Evolutionary conservation across 2,329 filamentous ascomycete species (phyloP), one percentile per base, ranked within the genome.

Genomic region (Ophioceras dolichostomum): DNA sequence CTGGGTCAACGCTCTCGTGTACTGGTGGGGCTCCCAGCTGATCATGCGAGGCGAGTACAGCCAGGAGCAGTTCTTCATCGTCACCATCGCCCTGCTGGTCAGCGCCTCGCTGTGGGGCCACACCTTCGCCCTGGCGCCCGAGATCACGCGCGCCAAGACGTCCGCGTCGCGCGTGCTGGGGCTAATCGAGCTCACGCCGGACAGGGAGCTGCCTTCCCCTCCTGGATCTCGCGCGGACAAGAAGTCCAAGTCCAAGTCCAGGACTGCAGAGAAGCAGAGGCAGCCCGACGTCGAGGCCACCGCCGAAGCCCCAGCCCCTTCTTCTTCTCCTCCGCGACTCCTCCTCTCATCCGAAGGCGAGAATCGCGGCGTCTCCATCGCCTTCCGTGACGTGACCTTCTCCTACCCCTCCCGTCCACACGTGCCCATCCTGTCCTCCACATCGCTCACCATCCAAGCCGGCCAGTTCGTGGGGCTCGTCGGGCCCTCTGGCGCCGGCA

Each of bases 21-120:
- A 85, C 56, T 88, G 81, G 79, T 88, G 82, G 80, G 82, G 82
- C 4, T 70, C 80, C 0, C 79, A 73, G 47, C 73, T 76, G 43
- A 83, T 87, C 41, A 69, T 77, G 36, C 64, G 68, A 30, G 80
- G 81, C 4, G 60, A 73, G 39, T 80, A 80, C 45, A 65, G 60
- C 3, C 71, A 70, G 31, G 73, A 76, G 22, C 70, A 81, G n/a
- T 87, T 86, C 59, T 77, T 87, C 53, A 80, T 83, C 47, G 78
- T 87, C 7, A 64, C 85, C 4, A 67, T 82, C 5, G 69, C 80
- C 4, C 70, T 88, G 47, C 67, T 88, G 2, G 75, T 86, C 28
- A 79, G 76, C 39, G 80, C 83, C 0, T 77, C 83, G 52, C 65
- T 81, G 5, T 83, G 79, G 65, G 78, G 80, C 9, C 76, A 84